Evolutionary conservation across 495 filamentous ascomycete species (phyloP).

Genomic region (Penicillium manginii): DNA sequence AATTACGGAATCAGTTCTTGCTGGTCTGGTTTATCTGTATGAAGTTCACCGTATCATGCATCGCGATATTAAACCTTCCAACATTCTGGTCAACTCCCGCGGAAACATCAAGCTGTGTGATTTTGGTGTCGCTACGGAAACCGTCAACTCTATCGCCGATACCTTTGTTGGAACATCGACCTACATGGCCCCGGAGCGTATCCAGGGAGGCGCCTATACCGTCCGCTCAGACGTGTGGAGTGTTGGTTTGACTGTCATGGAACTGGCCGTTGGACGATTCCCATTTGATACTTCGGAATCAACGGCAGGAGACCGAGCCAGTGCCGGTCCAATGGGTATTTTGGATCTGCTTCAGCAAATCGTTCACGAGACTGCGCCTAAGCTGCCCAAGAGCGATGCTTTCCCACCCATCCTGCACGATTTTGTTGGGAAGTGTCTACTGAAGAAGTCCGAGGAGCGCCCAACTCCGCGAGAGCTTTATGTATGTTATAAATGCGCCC

Average conservation of each 20-base stretch:
- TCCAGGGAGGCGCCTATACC: slow-evolving; percentile 93
- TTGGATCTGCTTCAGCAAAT: slow-evolving; percentile 96
- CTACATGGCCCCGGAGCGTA: slow-evolving; percentile 98
- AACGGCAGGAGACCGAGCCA: slow-evolving; percentile 69
- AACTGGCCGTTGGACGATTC: slow-evolving; percentile 94
- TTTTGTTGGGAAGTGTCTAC: slow-evolving; percentile 93
- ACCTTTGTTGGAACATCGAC: slow-evolving; percentile 98
- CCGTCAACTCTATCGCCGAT: slow-evolving; percentile 95
- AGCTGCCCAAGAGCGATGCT: slow-evolving; percentile 92
- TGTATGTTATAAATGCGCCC: slow-evolving; percentile 31
- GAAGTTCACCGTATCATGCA: slow-evolving; percentile 96
- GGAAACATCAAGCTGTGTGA: slow-evolving; percentile 97
- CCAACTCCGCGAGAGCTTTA: slow-evolving; percentile 89
- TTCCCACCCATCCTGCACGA: slow-evolving; percentile 94
- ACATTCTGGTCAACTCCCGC: slow-evolving; percentile 90
- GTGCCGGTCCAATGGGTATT: slow-evolving; percentile 85
- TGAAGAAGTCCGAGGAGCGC: slow-evolving; percentile 82
- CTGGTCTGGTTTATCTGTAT: slow-evolving; percentile 93
- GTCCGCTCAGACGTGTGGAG: slow-evolving; percentile 99
- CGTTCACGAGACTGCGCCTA: slow-evolving; percentile 92
- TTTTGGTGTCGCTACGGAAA: slow-evolving; percentile 94
- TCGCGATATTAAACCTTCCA: slow-evolving; percentile 97
- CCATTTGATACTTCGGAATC: slow-evolving; percentile 84
- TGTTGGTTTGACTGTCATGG: slow-evolving; percentile 95
- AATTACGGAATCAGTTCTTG: slow-evolving; percentile 95